Conservation (phyloP, 345 rosid species). For the Stellera chamaejasme region DNA sequence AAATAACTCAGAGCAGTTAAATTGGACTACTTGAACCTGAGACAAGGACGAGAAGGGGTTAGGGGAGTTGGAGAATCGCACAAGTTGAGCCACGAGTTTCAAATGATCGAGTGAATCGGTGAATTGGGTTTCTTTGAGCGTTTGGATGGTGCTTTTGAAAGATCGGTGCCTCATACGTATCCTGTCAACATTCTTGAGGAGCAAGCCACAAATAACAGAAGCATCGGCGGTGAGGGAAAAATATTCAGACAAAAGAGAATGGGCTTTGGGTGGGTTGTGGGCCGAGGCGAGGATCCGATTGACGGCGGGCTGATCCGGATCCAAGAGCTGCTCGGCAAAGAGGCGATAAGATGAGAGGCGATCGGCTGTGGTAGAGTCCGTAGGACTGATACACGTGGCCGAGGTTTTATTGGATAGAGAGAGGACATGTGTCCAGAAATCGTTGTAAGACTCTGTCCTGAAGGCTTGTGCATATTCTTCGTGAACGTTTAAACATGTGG, state of each 20-base stretch:
- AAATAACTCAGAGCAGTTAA: conserved; percentile 29
- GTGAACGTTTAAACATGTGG: conserved; percentile 28
- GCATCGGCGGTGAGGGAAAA: conserved; percentile 55
- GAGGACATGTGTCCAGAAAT: conserved; percentile 62
- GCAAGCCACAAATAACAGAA: conserved; percentile 40
- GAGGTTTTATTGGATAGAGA: conserved; percentile 16
- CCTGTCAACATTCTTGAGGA: conserved; percentile 42
- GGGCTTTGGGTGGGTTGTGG: conserved; percentile 19
- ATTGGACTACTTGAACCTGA: conserved; percentile 27
- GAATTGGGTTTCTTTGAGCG: not conserved
- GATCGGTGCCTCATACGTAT: conserved; percentile 31
- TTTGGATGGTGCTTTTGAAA: conserved; percentile 21
- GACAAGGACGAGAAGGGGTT: conserved; percentile 28
- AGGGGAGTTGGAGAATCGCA: conserved; percentile 18
- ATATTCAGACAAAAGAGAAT: conserved; percentile 37
- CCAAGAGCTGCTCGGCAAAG: conserved; percentile 58
- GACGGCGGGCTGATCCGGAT: conserved; percentile 47
- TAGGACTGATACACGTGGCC: conserved; percentile 12
- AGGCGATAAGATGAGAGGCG: conserved; percentile 76
- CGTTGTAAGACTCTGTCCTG: conserved; percentile 69
- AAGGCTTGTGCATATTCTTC: conserved; percentile 88
- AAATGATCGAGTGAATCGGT: not conserved
- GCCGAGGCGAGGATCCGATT: conserved; percentile 24
- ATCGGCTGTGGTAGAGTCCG: conserved; percentile 46
- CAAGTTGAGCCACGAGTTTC: conserved; percentile 7